phyloP scores from a whole-genome alignment of 257 asterid species.

The Solanum gracilifrons region DNA sequence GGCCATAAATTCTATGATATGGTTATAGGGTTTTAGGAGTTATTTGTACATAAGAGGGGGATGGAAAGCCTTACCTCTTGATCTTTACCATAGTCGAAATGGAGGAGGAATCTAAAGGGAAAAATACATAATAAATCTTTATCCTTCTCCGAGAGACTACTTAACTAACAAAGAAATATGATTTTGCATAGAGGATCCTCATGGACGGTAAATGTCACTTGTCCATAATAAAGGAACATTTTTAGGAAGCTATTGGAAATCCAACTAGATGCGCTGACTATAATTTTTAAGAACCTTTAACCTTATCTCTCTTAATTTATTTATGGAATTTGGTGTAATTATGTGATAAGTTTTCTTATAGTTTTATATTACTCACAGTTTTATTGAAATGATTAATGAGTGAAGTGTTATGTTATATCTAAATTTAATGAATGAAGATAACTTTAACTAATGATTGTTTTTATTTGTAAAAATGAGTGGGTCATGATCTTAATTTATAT shows the following conservation, averaged over 20 bases:
- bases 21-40: background rate
- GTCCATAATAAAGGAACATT: background rate
- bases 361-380: too few species aligned
- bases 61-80: background rate
- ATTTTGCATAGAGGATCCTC: background rate
- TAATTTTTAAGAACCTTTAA: background rate
- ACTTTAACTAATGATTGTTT: background rate
- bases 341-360: background rate
- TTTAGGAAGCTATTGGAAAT: background rate
- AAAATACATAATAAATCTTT: background rate
- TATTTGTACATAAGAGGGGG: background rate
- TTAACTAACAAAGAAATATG: background rate
- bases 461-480: too few species aligned
- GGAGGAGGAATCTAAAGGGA: background rate
- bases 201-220: background rate
- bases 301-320: background rate
- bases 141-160: background rate
- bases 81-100: background rate
- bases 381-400: background rate
- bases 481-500: too few species aligned
- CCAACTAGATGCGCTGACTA: background rate
- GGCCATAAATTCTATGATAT: background rate
- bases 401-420: background rate
- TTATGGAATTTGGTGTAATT: background rate
- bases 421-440: too few species aligned